Base-by-base conservation (phyloP, 805 yeast genomes). In the Sugiyamaella americana region DNA sequence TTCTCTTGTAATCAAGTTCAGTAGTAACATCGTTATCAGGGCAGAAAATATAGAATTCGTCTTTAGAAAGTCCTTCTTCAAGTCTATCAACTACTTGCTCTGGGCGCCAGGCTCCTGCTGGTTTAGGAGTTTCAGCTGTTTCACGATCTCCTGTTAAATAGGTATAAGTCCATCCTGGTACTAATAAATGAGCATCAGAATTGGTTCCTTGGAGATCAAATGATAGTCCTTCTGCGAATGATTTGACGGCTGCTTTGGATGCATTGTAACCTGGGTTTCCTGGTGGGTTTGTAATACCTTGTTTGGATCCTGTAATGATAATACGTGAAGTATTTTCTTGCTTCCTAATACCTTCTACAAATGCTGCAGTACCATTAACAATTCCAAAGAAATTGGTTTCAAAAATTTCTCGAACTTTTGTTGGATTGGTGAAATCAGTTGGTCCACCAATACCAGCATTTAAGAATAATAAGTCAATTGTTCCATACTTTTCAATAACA, bases 181-280 rank as follows among this genome's bases (percentile, higher is more conserved):
- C 51, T 10, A 58, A 49, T 35, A 58, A 44, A 36, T 56, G 59
- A 10, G 54, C 60, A 11, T 49, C 51, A 20, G 48, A 50, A 19
- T 37, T 22, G 34, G 58, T 48, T 2, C 48, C 58, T 17, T 47
- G 47, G 13, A 58, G 42, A n/a, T 51, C 52, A 46, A 44, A 56
- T 10, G 62, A 57, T 41, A 58, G 42, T 29, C 58, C 61, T 46
- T 58, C 62, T 26, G 60, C 61, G 54, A 74, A 74, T 2, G 73
- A 52, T 68, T 73, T 41, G 40, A 76, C 71, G 5, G 78, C 77
- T n/a, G 78, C 75, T 60, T 77, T 76, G 37, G 80, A 71, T 17
- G 81, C 72, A 62, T 79, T 75, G 59, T 77, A 77, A 41, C 75
- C 74, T 16, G 75, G 72, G 45, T 80, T 80, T 34, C 80, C 80